phyloP scores from a whole-genome alignment of 139 green algal species.

The Picochlorum costavermella region DNA sequence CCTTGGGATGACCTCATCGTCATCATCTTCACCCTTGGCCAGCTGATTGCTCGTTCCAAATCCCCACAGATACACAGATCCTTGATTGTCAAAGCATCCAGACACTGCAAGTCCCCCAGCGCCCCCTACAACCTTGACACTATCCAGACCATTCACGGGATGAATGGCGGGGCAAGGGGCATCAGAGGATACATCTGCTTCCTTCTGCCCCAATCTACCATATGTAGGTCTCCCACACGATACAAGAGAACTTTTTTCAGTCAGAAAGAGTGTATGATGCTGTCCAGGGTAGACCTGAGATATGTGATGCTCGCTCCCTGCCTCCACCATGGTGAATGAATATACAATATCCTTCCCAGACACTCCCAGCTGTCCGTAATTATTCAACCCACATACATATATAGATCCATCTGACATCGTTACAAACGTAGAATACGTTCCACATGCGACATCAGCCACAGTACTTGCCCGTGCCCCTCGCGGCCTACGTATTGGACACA shows the following conservation, averaged over 20 bases:
- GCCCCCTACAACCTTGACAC: conserved; percentile 36
- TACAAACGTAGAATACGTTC: conserved; percentile 66
- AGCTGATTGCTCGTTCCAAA: conserved; percentile 69
- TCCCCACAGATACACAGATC: conserved; percentile 61
- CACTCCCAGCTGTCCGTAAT: conserved; percentile 76
- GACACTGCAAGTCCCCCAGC: conserved; percentile 58
- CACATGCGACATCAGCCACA: conserved; percentile 45
- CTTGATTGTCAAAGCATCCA: conserved; percentile 37
- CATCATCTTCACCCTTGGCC: conserved; percentile 66
- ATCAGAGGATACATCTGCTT: conserved; percentile 39
- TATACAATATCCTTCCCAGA: conserved; percentile 21
- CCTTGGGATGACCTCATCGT: conserved; percentile 49
- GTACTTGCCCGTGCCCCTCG: not conserved
- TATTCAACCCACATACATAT: conserved; percentile 79
- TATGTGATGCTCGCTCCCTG: conserved; percentile 25
- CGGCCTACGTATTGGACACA: conserved; percentile 13
- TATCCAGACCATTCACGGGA: conserved; percentile 35
- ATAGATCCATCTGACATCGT: conserved; percentile 46
- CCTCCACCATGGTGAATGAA: conserved; percentile 28
- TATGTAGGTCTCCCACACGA: conserved; percentile 72
- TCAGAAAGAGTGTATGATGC: conserved; percentile 75
- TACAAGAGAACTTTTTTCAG: conserved; percentile 43
- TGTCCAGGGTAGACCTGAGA: conserved; percentile 46
- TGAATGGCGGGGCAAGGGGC: conserved; percentile 21
- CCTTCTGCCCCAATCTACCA: conserved; percentile 61